Conservation (phyloP, 306 rosid species). For the Castanospermum australe region DNA sequence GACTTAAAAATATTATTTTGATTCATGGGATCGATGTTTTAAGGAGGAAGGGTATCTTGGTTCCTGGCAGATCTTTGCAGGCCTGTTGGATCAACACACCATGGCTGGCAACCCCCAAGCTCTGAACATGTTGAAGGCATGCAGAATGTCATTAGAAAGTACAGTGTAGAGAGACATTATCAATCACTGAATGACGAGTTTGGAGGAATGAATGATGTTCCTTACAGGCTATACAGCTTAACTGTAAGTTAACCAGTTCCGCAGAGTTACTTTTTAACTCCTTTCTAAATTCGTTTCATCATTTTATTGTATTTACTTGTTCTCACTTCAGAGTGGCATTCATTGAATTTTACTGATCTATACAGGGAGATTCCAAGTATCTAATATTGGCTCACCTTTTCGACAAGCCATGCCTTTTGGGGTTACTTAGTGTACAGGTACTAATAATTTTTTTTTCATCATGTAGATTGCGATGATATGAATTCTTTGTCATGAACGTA, state of each 20-base stretch:
- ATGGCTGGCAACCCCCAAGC: conserved; percentile 45
- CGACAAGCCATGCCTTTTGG: conserved; percentile 78
- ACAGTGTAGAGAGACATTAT: conserved; percentile 48
- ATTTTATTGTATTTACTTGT: no score
- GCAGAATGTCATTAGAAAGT: conserved; percentile 40
- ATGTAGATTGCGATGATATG: no score
- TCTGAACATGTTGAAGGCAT: conserved; percentile 45
- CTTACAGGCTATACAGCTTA: conserved; percentile 44
- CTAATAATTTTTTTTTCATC: background rate
- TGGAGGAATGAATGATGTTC: conserved; percentile 73
- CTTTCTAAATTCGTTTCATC: no score
- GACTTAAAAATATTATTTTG: background rate
- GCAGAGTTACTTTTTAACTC: background rate
- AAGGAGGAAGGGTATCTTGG: background rate
- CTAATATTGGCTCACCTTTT: conserved; percentile 72
- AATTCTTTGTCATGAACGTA: no score
- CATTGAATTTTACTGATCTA: no score
- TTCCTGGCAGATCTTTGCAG: conserved; percentile 59
- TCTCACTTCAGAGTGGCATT: no score
- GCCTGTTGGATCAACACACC: conserved; percentile 58
- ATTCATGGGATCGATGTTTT: background rate
- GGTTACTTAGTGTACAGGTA: conserved; percentile 69
- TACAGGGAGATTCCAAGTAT: conserved; percentile 58
- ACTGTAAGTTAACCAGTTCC: conserved; percentile 30
- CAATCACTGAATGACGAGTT: conserved; percentile 51